A percentile compares a stretch with the other conserved stretches of the same genome.
Evolutionary conservation across 169 alveolate species (phyloP).

Genomic region (Plasmodium knowlesi): DNA sequence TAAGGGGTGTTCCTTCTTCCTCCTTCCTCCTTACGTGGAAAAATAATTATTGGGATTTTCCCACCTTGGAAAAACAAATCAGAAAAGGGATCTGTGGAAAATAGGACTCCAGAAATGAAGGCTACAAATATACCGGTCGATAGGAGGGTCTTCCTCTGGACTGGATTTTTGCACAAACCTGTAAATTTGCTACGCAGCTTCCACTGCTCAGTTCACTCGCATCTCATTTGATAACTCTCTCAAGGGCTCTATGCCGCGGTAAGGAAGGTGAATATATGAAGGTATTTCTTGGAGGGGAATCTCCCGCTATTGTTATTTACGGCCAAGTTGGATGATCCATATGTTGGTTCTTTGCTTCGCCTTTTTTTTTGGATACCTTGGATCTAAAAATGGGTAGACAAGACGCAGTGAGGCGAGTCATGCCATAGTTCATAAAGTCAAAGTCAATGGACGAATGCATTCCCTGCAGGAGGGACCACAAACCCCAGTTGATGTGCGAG

Average conservation of each 20-base stretch:
- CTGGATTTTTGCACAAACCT: background rate
- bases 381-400: conserved; percentile 22
- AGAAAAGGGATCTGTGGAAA: background rate
- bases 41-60: background rate
- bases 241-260: background rate
- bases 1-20: background rate
- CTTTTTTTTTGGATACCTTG: background rate
- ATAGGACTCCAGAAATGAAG: background rate
- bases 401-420: conserved; percentile 73
- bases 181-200: background rate
- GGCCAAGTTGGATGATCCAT: background rate
- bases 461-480: conserved; percentile 83
- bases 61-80: background rate
- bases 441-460: conserved; percentile 77
- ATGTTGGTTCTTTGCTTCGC: background rate
- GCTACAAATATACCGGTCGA: background rate
- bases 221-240: background rate
- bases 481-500: conserved; percentile 82
- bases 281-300: too few relatives aligned
- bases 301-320: too few relatives aligned
- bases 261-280: too few relatives aligned
- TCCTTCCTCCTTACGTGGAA: background rate
- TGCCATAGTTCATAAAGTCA: conserved; percentile 79
- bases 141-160: background rate
- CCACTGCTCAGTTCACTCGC: background rate